These are phyloP conservation scores for Saposhnikovia divaricata DNA, from an alignment of 129 eudicot species.

Conservation along the genomic window DNA sequence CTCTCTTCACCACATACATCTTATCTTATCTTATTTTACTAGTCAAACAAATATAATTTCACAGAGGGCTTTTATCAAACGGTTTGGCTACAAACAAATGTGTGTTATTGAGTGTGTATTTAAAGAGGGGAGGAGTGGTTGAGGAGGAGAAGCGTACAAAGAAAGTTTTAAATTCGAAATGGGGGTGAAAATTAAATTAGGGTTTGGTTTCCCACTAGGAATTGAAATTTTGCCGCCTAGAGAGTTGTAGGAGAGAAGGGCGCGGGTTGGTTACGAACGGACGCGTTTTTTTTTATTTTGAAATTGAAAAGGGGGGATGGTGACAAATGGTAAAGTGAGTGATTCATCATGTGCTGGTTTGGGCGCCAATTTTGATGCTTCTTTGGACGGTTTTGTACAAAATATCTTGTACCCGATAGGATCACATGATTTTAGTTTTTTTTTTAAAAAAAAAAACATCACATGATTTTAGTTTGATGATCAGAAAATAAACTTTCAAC, in stretches of 20 bases:
- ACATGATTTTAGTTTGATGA: too few relatives aligned
- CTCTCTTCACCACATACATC: constrained; percentile 91
- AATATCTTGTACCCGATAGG: not conserved
- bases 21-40: not conserved
- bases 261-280: not conserved
- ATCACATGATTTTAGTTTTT: too few relatives aligned
- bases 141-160: not conserved
- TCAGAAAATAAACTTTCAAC: too few relatives aligned
- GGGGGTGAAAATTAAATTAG: not conserved
- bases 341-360: not conserved
- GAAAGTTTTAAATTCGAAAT: not conserved
- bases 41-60: not conserved
- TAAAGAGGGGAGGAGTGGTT: not conserved
- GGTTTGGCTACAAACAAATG: constrained; percentile 5
- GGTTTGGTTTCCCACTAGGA: not conserved
- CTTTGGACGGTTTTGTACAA: not conserved
- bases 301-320: not conserved
- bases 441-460: too few relatives aligned
- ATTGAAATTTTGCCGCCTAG: not conserved
- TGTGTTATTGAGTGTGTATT: fast-evolving
- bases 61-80: constrained; percentile 33
- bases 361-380: not conserved
- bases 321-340: not conserved
- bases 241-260: not conserved
- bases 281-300: not conserved